Percentiles rank a stretch among this genome's conserved stretches.
phyloP scores from a whole-genome alignment of 345 rosid species.

The Euphorbia peplus region DNA sequence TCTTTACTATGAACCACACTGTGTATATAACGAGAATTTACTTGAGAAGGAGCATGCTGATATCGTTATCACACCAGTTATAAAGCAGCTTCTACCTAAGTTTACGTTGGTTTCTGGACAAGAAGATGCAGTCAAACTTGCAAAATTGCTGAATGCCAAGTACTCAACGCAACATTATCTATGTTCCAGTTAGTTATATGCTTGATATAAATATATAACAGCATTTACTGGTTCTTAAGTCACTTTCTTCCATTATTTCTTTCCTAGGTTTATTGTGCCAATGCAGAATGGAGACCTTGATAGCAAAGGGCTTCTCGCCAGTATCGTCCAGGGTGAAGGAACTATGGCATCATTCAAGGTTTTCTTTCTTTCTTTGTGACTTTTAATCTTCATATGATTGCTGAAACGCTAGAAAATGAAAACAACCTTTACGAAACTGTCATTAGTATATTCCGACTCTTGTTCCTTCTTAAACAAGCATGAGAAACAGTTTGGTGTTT shows the following conservation, averaged over 20 bases:
- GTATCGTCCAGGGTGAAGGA: conserved; percentile 58
- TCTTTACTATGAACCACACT: conserved; percentile 90
- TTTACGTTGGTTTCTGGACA: conserved; percentile 91
- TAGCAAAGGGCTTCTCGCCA: conserved; percentile 65
- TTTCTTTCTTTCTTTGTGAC: background rate
- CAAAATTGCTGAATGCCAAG: conserved; percentile 75
- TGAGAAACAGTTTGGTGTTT: no score
- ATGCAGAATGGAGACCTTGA: conserved; percentile 94
- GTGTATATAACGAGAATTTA: conserved; percentile 55
- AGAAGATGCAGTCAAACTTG: conserved; percentile 89
- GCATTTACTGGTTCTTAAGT: background rate
- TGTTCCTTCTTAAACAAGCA: no score
- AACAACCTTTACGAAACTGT: background rate
- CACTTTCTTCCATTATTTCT: conserved; percentile 10
- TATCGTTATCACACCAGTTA: conserved; percentile 80
- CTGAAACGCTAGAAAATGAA: background rate
- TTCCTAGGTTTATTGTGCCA: conserved; percentile 65
- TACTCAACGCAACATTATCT: conserved; percentile 24
- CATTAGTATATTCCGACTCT: no score
- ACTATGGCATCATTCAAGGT: conserved; percentile 85
- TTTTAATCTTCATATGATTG: background rate
- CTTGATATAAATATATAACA: background rate
- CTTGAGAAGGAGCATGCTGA: conserved; percentile 69
- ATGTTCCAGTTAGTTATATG: conserved; percentile 6
- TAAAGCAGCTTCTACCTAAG: conserved; percentile 86